Conservation (phyloP, 2,329 filamentous ascomycete species). For the Epicoccum sorghinum region DNA sequence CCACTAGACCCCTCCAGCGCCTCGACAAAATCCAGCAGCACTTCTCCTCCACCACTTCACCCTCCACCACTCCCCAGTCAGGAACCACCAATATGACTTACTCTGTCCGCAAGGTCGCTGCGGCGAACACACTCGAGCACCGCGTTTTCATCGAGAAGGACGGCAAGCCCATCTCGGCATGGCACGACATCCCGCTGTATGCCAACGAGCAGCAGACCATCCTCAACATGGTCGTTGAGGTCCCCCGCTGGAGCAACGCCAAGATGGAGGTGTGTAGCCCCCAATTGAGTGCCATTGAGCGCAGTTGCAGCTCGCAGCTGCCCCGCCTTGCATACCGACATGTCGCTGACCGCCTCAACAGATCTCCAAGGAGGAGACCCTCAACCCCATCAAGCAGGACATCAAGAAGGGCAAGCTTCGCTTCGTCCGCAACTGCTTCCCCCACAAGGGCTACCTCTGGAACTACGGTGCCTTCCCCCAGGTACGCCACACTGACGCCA, state of each 20-base stretch:
- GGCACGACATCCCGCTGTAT: conserved; percentile 98
- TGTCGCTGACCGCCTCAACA: conserved; percentile 50
- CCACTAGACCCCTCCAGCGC: conserved; percentile 47
- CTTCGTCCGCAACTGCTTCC: conserved; percentile 99
- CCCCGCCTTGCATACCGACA: conserved; percentile 17
- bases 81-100: conserved; percentile 64
- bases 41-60: conserved; percentile 38
- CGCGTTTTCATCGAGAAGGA: conserved; percentile 98
- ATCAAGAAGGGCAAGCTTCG: conserved; percentile 99
- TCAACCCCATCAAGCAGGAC: conserved; percentile 99
- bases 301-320: conserved; percentile 2
- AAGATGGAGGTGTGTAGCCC: conserved; percentile 86
- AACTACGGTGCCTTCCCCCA: conserved; percentile 99
- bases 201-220: conserved; percentile 95
- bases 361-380: conserved; percentile 98
- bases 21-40: conserved; percentile 52
- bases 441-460: conserved; percentile 99
- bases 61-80: conserved; percentile 29
- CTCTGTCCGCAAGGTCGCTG: conserved; percentile 83
- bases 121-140: conserved; percentile 93
- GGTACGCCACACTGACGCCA: conserved; percentile 63
- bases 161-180: conserved; percentile 90
- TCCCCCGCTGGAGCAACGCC: conserved; percentile 98
- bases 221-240: conserved; percentile 99
- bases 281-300: conserved; percentile 14